Evolutionary conservation across 257 asterid species (phyloP), one percentile per base, ranked within the genome.

Genomic region (Mitragyna speciosa): DNA sequence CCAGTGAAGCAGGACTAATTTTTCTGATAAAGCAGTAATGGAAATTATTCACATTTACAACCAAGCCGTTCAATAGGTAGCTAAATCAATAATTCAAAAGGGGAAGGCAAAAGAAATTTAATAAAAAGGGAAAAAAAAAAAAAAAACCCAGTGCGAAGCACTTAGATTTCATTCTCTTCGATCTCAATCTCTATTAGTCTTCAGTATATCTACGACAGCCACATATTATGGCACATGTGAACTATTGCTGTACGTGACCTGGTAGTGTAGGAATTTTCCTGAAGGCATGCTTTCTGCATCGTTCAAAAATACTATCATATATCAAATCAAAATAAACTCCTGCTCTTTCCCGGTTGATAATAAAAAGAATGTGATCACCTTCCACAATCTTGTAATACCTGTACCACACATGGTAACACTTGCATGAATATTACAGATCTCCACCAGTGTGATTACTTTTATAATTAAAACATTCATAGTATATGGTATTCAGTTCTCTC

Each of bases 341-440:
- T 0, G 97, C 99, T 76, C 99, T 90, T 85, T 96, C 99, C 30
- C 97, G 88, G 85, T 96, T 96, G 75, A 96, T 86, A 41, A 96
- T 89, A 90, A 94, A 96, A 72, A 94, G 93, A 81, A 94, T 90
- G 86, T 96, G 99, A 82, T 96, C 99, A 0, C 99, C 99, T 82
- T 94, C 97, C 51, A 96, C 95, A 12, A 94, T 80, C 91, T 94
- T 94, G 88, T 96, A 96, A 75, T 92, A 94, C 98, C 98, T 96
- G 90, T 83, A 85, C 70, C 56, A 16, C 22, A 36, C 12, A 81
- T 1, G n/a, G 12, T 12, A 14, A 17, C 22, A 56, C 58, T 45
- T 17, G 39, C 56, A 68, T 72, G 39, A 75, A 30, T 69, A 67
- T 52, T 5, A 54, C 41, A 20, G 47, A 49, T 31, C 22, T 41